These are phyloP conservation scores for Nemania sp. DNA, from an alignment of 2,329 filamentous ascomycete genomes.

Conservation along the genomic window DNA sequence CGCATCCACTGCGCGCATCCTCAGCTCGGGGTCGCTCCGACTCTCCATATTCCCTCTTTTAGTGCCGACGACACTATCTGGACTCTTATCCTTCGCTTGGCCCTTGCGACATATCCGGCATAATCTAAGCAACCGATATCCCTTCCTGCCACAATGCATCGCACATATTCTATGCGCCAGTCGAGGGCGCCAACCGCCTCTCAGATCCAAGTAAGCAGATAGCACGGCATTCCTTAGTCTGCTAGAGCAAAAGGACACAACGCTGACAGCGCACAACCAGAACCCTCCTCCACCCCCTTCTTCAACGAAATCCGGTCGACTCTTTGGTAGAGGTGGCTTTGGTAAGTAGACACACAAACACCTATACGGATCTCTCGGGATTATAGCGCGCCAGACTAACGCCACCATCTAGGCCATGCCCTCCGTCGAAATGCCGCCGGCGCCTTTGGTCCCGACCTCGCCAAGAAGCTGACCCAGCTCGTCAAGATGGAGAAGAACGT, in stretches of 20 bases:
- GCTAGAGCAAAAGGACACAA: not conserved
- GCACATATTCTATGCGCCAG: constrained; percentile 98
- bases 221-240: not conserved
- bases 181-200: constrained; percentile 94
- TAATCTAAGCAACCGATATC: constrained; percentile 7
- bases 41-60: not conserved
- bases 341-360: constrained; percentile 66
- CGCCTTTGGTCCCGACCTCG: constrained; percentile 81
- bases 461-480: constrained; percentile 95
- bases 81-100: not conserved
- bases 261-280: constrained; percentile 46
- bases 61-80: too few relatives aligned
- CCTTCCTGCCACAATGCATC: constrained; percentile 71
- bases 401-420: constrained; percentile 56
- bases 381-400: constrained; percentile 6
- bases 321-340: constrained; percentile 85
- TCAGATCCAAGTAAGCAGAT: constrained; percentile 58
- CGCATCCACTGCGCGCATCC: not conserved
- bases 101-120: not conserved
- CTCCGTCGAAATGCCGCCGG: constrained; percentile 75
- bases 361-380: constrained; percentile 14
- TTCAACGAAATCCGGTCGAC: constrained; percentile 84
- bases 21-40: not conserved
- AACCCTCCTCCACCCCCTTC: constrained; percentile 92
- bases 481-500: constrained; percentile 99